Evolutionary conservation across 495 filamentous ascomycete genomes (phyloP).

Genomic region (Trichoderma asperelloides): DNA sequence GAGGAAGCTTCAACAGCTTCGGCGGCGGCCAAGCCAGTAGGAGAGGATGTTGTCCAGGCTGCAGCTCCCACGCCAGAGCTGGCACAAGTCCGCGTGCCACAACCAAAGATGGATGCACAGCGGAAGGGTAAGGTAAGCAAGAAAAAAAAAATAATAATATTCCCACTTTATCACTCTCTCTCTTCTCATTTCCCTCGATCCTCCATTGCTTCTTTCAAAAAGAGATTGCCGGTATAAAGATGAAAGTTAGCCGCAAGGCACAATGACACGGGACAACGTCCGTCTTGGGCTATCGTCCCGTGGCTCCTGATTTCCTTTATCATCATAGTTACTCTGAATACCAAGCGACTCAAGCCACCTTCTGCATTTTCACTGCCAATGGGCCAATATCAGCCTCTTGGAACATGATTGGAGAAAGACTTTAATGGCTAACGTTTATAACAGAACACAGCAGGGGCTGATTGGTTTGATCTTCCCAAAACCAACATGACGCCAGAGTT

Average conservation of each 20-base stretch:
- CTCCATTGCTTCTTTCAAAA: neutral
- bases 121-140: slow-evolving; percentile 5
- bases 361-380: neutral
- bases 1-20: neutral
- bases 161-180: neutral
- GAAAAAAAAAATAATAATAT: neutral
- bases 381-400: neutral
- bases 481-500: slow-evolving; percentile 77
- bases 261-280: slow-evolving; percentile 8
- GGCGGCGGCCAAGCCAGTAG: neutral
- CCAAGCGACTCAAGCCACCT: slow-evolving; percentile 1
- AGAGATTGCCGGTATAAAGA: slow-evolving; percentile 16
- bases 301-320: slow-evolving; percentile 55
- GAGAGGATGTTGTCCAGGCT: neutral
- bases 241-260: slow-evolving; percentile 33
- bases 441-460: slow-evolving; percentile 42
- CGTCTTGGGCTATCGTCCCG: slow-evolving; percentile 44
- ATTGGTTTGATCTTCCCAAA: slow-evolving; percentile 40
- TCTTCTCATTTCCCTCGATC: neutral
- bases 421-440: slow-evolving; percentile 19
- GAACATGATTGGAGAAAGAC: slow-evolving; percentile 3
- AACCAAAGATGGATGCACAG: neutral
- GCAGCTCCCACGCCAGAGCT: neutral
- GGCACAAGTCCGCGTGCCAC: slow-evolving; percentile 1
- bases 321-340: slow-evolving; percentile 99